Evolutionary conservation across 2,329 filamentous ascomycete genomes (phyloP), one percentile per base, ranked within the genome.

Genomic region (Verticillium albo-atrum): DNA sequence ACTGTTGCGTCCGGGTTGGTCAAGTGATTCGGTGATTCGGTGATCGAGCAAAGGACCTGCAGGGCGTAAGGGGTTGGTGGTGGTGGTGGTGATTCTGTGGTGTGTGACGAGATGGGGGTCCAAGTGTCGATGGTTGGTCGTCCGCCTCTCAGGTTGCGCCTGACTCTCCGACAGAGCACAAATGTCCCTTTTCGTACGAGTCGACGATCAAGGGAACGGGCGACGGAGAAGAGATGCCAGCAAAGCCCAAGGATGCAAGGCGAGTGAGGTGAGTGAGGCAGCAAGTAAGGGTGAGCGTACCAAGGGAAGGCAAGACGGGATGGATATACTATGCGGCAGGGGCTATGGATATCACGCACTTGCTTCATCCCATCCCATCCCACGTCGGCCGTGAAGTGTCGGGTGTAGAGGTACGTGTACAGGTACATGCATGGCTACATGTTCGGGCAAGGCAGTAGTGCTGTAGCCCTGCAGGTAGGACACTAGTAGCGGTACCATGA

Each of bases 331-430:
- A 47, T 47, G 37, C 37, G 37, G 37, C 37, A 20, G 20, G 37
- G 37, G 37, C 17, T n/a, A 47, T 47, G 37, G 37, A 47, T 47
- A 47, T 47, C 37, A 47, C 37, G 37, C 37, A 47, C 37, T 47
- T 47, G 37, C 37, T 47, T 47, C 37, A 47, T 14, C 37, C n/a
- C n/a, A 47, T 20, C 25, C 25, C 37, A 47, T 14, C 37, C n/a
- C n/a, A 47, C 37, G n/a, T 47, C 20, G 20, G n/a, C 37, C n/a
- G 25, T 23, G 37, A 12, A 23, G 37, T 25, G n/a, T 23, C n/a
- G 37, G 37, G 37, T 12, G 63, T 63, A 61, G 62, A 62, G 58
- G 25, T 30, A 17, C 42, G 23, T 50, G 47, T 53, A 53, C 51
- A 30, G 51, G 28, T 53, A 53, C 51, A 53, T 53, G 51, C 28